These are phyloP conservation scores for Rhizophora mangle DNA, from an alignment of 345 rosid species.

Conservation along the genomic window DNA sequence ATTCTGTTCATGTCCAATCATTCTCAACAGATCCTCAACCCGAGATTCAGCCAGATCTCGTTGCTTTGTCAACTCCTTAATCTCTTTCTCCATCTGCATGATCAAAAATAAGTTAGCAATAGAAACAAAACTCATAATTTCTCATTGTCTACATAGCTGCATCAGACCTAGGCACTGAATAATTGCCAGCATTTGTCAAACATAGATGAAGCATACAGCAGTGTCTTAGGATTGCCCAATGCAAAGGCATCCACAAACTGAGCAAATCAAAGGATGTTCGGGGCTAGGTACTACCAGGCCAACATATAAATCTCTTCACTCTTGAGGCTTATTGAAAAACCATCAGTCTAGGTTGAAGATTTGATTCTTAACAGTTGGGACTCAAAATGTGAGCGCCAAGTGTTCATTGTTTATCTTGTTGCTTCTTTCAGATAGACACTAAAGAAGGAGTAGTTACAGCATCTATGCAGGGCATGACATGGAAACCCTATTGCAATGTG, in stretches of 20 bases:
- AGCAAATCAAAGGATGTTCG: neutral
- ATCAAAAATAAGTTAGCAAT: slow-evolving; percentile 21
- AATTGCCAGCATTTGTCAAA: neutral
- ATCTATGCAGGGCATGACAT: too few relatives aligned
- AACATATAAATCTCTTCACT: neutral
- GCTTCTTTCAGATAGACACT: too few relatives aligned
- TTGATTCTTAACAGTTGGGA: neutral
- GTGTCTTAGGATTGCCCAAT: neutral
- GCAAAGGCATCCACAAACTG: neutral
- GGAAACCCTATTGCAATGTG: too few relatives aligned
- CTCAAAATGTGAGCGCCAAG: neutral
- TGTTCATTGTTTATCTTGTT: too few relatives aligned
- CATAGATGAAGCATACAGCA: neutral
- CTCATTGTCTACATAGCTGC: neutral
- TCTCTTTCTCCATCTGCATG: slow-evolving; percentile 83
- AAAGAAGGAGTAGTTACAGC: too few relatives aligned
- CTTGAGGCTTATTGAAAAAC: neutral
- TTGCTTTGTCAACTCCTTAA: slow-evolving; percentile 69
- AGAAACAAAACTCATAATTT: neutral
- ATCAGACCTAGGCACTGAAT: neutral
- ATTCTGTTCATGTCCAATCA: slow-evolving; percentile 56
- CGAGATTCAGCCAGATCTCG: slow-evolving; percentile 85
- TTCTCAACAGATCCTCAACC: slow-evolving; percentile 62
- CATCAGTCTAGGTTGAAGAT: neutral
- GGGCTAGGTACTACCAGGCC: too few relatives aligned